Base-by-base conservation (phyloP, 306 rosid species). In the Cucumis cinereus region DNA sequence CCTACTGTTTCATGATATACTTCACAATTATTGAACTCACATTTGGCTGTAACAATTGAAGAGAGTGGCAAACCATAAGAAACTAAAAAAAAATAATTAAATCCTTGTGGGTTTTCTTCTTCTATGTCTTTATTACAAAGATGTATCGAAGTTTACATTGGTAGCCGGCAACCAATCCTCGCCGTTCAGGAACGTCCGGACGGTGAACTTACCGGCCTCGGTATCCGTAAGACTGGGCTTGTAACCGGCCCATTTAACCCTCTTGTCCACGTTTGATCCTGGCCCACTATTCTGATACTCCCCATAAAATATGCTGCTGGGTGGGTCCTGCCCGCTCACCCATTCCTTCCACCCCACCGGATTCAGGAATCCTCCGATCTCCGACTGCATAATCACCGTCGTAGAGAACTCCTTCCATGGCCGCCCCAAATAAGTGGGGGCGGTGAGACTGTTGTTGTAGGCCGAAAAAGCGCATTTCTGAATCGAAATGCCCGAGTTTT, bases 331-430 rank as follows among this genome's bases (percentile, higher is more conserved):
- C 24, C 80, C 75, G 12, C 69, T 0, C 50, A 78, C 79, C 98
- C 97, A 94, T 80, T 79, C 87, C 7, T 5, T 81, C 98, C 98
- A 93, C 26, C 98, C 98, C 10, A 76, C 11, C 7, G 96, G 86
- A 73, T 86, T 81, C 84, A 91, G 69, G 80, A 91, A 86, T 17
- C 82, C 19, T 6, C 85, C 96, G 74, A 93, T 87, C 0, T 75
- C 59, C 17, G 97, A 83, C 64, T 87, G 84, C 97, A 91, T 84
- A 17, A 93, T 60, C 11, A 93, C 81, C 4, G 93, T 89, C 16
- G 98, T 91, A 28, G 97, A 88, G 81, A 38, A 93, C 1, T 87
- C 83, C 77, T 93, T 91, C 98, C 98, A 93, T 35, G 98, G 98
- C 84, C 98, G 84, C 3, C 97, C 98, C 76, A 93, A 90, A 82